Base-by-base conservation (phyloP, 1,139 yeast genomes). In the Zhuliangozyma blackwelliae region DNA sequence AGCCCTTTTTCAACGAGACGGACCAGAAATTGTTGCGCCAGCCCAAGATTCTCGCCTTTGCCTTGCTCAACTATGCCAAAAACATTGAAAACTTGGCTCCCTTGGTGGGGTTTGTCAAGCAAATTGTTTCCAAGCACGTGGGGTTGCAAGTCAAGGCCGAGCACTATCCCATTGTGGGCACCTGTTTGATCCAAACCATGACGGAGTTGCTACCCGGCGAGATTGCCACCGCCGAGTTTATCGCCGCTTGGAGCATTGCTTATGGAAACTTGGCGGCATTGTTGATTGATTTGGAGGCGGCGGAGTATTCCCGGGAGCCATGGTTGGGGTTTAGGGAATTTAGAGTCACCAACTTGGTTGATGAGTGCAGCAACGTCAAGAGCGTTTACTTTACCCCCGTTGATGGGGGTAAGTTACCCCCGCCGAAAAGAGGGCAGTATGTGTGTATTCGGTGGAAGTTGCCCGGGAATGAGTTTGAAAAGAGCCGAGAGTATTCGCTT, bases 211-310 rank as follows among this genome's bases (percentile, higher is more conserved):
- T 82, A 30, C 88, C 88, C 9, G 63, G 63, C 26, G 73, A 68
- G 26, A 65, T 68, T 22, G 86, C 85, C 19, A 77, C 78, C 19
- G 68, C 66, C 2, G 78, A 68, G 29, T 76, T 82, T 41, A 51
- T 80, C 35, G 67, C 59, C 26, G 86, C 87, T n/a, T 82, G 88
- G 87, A 65, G 67, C 21, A 71, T 63, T 33, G 88, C 89, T 2
- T 82, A 82, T 54, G 75, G 73, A 29, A 78, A 75, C 43, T 66
- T 82, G 44, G 89, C 89, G 4, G 70, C 76, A 42, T 55, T 78
- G 11, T 66, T 82, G 46, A 82, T 82, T 49, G 62, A 66, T 34
- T 72, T 75, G 25, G 90, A 82, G 56, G 61, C 59, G 38, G 58
- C 59, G 7, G 55, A 67, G 47, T 82, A 79, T 52, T 52, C 57